These are phyloP conservation scores for Diplocarpon rosae DNA, from an alignment of 2,329 filamentous ascomycete genomes.

Conservation along the genomic window DNA sequence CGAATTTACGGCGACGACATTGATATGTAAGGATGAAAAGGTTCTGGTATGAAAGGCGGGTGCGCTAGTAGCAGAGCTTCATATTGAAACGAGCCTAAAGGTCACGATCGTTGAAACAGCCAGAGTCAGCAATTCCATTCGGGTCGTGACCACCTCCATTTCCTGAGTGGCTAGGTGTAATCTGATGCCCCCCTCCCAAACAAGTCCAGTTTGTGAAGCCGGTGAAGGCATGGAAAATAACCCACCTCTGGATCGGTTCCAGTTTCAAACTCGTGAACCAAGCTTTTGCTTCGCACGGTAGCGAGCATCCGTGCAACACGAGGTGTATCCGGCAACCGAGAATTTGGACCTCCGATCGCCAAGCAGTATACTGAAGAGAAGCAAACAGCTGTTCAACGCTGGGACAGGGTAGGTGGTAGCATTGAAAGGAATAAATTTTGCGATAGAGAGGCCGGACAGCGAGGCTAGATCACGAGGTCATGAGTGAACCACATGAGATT, in stretches of 20 bases:
- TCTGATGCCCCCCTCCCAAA: neutral
- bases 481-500: slow-evolving; percentile 9
- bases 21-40: slow-evolving; percentile 12
- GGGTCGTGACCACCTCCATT: no score
- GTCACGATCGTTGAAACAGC: no score
- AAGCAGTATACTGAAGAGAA: no score
- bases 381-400: neutral
- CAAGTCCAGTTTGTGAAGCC: slow-evolving; percentile 12
- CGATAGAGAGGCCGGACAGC: neutral
- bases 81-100: no score
- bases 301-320: slow-evolving; percentile 6
- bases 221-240: slow-evolving; percentile 5
- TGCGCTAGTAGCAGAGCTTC: slow-evolving; percentile 1
- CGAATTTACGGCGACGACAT: neutral
- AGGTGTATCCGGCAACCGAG: neutral
- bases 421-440: neutral
- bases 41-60: neutral
- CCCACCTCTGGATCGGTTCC: slow-evolving; percentile 4
- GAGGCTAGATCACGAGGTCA: neutral
- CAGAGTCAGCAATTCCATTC: no score
- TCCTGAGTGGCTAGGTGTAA: no score
- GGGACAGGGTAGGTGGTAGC: neutral
- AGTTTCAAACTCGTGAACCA: slow-evolving; percentile 9
- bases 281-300: slow-evolving; percentile 17
- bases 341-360: no score